Evolutionary conservation across 352 stramenopile genomes (phyloP).

Genomic region (Globisporangium emineosum): DNA sequence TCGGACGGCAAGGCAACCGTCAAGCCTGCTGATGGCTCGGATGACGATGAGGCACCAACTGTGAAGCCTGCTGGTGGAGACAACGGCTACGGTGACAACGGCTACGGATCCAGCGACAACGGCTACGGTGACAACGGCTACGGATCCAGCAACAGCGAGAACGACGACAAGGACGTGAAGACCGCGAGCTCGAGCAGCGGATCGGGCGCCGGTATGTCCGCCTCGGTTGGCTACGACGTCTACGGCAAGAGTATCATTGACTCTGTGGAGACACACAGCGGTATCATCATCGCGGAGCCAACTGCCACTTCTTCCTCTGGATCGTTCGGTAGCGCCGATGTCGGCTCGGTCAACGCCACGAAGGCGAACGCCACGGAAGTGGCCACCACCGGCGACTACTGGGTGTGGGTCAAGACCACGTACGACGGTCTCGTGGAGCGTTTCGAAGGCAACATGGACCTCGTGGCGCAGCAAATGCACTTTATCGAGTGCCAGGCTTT

Average conservation of each 20-base stretch:
- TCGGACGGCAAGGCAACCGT: constrained; percentile 9
- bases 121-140: not conserved
- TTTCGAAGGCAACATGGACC: constrained; percentile 57
- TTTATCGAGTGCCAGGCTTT: constrained; percentile 61
- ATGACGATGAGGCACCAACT: not conserved
- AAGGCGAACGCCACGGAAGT: constrained; percentile 33
- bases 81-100: constrained; percentile 1
- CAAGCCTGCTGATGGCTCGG: constrained; percentile 5
- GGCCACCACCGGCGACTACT: constrained; percentile 56
- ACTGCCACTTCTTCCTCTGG: not conserved
- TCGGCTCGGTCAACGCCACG: constrained; percentile 11
- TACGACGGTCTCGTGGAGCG: constrained; percentile 52
- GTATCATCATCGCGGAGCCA: constrained; percentile 7
- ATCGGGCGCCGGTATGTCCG: not conserved
- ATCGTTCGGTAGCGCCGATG: constrained; percentile 4
- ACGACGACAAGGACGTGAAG: not conserved
- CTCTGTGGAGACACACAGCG: constrained; percentile 11
- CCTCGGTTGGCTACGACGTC: constrained; percentile 11
- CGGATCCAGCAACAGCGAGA: not conserved
- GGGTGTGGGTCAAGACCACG: constrained; percentile 53
- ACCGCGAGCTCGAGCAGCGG: constrained; percentile 4
- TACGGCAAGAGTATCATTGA: constrained; percentile 11
- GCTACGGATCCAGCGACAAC: not conserved
- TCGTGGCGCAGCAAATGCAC: constrained; percentile 60
- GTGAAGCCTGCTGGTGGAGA: constrained; percentile 6